A percentile compares a stretch with the other conserved stretches of the same genome.
Conservation (phyloP, 2,329 filamentous ascomycete species). For the Periglandula ipomoeae region DNA sequence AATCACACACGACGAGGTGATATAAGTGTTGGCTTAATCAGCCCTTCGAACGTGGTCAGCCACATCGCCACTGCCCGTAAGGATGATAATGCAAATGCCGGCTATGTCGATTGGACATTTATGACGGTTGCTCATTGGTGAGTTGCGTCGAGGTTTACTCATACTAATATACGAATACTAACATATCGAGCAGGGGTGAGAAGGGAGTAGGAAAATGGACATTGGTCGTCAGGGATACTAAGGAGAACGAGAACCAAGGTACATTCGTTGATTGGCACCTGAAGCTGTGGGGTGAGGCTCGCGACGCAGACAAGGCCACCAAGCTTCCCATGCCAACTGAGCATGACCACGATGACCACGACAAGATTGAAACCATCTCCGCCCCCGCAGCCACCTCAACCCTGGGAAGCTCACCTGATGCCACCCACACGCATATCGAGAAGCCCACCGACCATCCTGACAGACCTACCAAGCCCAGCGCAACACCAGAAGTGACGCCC, state of each 20-base stretch:
- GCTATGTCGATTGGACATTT: conserved; percentile 95
- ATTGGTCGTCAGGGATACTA: conserved; percentile 76
- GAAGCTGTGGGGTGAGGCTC: conserved; percentile 85
- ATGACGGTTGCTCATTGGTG: conserved; percentile 97
- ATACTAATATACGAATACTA: conserved; percentile 16
- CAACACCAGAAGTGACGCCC: not conserved
- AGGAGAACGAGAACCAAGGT: conserved; percentile 66
- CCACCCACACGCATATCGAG: conserved; percentile 29
- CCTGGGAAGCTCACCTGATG: conserved; percentile 37
- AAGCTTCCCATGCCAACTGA: conserved; percentile 74
- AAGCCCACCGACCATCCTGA: conserved; percentile 55
- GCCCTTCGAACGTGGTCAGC: conserved; percentile 71
- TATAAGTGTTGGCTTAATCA: conserved; percentile 82
- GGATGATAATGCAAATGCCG: conserved; percentile 54
- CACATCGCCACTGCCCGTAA: conserved; percentile 71
- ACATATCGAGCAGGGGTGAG: conserved; percentile 60
- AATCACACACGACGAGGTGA: conserved; percentile 82
- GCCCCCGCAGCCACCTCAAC: conserved; percentile 21
- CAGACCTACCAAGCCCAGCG: conserved; percentile 44
- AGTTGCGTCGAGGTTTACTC: conserved; percentile 24
- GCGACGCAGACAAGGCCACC: conserved; percentile 63
- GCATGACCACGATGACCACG: conserved; percentile 76
- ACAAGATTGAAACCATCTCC: conserved; percentile 43
- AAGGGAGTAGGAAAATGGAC: conserved; percentile 83
- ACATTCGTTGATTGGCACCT: conserved; percentile 86